Evolutionary conservation across 2,329 filamentous ascomycete genomes (phyloP).

Genomic region (Aspergillus costaricaensis): DNA sequence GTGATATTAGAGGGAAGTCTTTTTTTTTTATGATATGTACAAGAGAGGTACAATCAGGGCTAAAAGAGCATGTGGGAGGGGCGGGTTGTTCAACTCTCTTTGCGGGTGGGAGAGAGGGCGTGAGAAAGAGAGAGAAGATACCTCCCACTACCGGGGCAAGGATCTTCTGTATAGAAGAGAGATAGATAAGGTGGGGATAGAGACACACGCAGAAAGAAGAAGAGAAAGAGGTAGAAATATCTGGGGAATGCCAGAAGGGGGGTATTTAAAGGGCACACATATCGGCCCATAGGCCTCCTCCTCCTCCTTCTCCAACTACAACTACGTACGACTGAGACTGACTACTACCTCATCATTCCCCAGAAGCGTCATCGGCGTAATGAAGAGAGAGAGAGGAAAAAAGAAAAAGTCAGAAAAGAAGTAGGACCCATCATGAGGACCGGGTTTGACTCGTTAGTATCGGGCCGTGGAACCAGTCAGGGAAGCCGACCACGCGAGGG

Average conservation of each 20-base stretch:
- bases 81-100: background rate
- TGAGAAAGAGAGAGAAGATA: too few species aligned
- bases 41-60: background rate
- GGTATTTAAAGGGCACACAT: too few species aligned
- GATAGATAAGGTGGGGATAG: conserved; percentile 9
- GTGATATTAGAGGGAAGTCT: background rate
- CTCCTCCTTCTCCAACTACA: too few species aligned
- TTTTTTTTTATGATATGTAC: background rate
- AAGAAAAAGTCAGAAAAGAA: background rate
- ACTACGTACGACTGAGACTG: too few species aligned
- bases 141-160: conserved; percentile 4
- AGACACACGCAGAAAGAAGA: background rate
- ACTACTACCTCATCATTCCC: background rate
- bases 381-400: background rate
- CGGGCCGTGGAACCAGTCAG: conserved; percentile 5
- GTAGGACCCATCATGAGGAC: background rate
- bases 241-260: too few species aligned
- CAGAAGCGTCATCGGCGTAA: background rate
- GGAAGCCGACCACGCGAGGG: conserved; percentile 3
- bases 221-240: background rate
- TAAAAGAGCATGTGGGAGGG: background rate
- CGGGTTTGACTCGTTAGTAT: background rate
- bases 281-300: too few species aligned
- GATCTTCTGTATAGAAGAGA: background rate
- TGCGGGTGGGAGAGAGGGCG: background rate